Base-by-base conservation (phyloP, 2,329 filamentous ascomycete genomes). In the Zasmidium citrigriseum region DNA sequence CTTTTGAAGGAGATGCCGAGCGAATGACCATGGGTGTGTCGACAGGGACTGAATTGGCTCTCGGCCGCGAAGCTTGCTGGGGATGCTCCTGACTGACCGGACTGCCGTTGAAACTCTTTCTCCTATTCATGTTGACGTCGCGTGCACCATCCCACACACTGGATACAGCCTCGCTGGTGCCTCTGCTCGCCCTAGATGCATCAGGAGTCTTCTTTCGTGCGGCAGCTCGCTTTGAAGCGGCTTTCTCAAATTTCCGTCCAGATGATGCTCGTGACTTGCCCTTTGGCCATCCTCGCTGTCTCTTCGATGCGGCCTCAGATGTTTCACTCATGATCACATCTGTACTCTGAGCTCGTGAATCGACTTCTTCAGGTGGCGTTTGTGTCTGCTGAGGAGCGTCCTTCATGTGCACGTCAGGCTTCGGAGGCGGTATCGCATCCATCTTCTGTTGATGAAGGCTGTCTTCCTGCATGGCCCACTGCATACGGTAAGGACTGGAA, bases 221-320 rank as follows among this genome's bases (percentile, higher is more conserved):
- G 4, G 62, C 63, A 38, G 66, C 64, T 44, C 66, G 58, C 57
- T 70, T 71, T 11, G 64, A 60, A 10, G 63, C 67, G n/a, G 61
- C 58, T 60, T 72, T 76, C 64, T 75, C 78, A 7, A 70, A 64
- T 44, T 73, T 71, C 22, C 72, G 68, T 24, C 62, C 67, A 46
- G 74, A 73, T 51, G 77, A 66, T 9, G 73, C 75, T 47, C 77
- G 72, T 14, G 78, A 73, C 61, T 80, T 80, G 34, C 76, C 77
- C 64, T 80, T 81, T 12, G 77, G 76, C 75, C 74, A 77, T 12
- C 76, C 76, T 59, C 77, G 65, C 49, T 68, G 68, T 25, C 63
- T 67, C 34, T 56, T 61, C n/a, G 48, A 45, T 10, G 62, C 47
- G 27, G 57, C 16, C 18, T 66, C 68, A 3, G 67, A 65, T 7